phyloP scores from a whole-genome alignment of 352 stramenopile species.

The Phytopythium chamaehyphon region DNA sequence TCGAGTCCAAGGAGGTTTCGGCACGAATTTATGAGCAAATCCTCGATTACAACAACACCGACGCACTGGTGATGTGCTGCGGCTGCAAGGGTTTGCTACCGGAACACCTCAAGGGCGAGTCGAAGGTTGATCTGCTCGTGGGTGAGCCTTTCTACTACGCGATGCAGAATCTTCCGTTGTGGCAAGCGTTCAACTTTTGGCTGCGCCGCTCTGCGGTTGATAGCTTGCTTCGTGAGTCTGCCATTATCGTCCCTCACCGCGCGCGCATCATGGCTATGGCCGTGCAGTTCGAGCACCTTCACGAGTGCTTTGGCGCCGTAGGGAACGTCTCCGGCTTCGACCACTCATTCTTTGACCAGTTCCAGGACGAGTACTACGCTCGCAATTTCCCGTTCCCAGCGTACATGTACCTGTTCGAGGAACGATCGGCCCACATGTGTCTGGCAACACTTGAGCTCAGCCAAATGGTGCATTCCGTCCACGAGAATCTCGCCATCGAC shows the following conservation, averaged over 20 bases:
- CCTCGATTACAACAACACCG: constrained; percentile 37
- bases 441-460: constrained; percentile 46
- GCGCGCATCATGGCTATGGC: constrained; percentile 53
- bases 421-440: constrained; percentile 32
- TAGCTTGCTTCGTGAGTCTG: constrained; percentile 28
- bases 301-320: constrained; percentile 76
- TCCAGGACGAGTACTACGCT: constrained; percentile 62
- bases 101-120: constrained; percentile 53
- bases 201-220: constrained; percentile 55
- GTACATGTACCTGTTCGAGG: constrained; percentile 74
- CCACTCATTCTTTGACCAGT: constrained; percentile 67
- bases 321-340: constrained; percentile 67
- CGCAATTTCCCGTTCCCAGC: constrained; percentile 78
- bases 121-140: constrained; percentile 52
- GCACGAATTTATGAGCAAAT: constrained; percentile 74
- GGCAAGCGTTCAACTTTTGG: constrained; percentile 85
- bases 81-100: constrained; percentile 60
- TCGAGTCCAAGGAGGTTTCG: constrained; percentile 82
- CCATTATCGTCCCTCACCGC: constrained; percentile 40
- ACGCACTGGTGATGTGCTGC: constrained; percentile 58
- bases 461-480: constrained; percentile 34
- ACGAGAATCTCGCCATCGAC: constrained; percentile 10
- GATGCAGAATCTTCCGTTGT: constrained; percentile 83
- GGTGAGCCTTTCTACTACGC: constrained; percentile 83
- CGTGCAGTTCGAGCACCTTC: constrained; percentile 66